Conservation (phyloP, 2,329 filamentous ascomycete species). For the Alternaria panax region DNA sequence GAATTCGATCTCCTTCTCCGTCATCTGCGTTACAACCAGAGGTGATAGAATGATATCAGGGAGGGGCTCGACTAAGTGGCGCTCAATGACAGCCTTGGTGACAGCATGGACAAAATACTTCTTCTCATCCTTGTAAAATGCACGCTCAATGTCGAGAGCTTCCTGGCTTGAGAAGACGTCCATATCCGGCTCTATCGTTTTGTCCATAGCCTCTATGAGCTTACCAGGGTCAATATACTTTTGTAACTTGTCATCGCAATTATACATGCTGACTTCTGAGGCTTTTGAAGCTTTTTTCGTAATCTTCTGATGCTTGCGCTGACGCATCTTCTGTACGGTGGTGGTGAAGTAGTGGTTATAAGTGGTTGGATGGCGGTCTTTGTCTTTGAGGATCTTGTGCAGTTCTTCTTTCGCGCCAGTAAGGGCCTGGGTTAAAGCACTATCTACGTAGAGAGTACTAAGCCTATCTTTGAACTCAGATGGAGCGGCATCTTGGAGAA, state of each 20-base stretch:
- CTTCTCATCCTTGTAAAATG: slow-evolving; percentile 51
- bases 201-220: slow-evolving; percentile 3
- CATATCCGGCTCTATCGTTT: slow-evolving; percentile 39
- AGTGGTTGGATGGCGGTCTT: slow-evolving; percentile 59
- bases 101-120: slow-evolving; percentile 49
- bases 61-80: slow-evolving; percentile 45
- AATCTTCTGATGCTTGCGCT: slow-evolving; percentile 20
- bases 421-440: slow-evolving; percentile 51
- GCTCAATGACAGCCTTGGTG: slow-evolving; percentile 50
- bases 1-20: slow-evolving; percentile 43
- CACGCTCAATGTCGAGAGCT: slow-evolving; percentile 47
- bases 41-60: slow-evolving; percentile 42
- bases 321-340: slow-evolving; percentile 29
- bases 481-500: slow-evolving; percentile 51
- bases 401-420: slow-evolving; percentile 50
- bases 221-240: background rate
- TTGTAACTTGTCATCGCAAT: background rate
- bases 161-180: slow-evolving; percentile 45
- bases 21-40: slow-evolving; percentile 37
- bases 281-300: background rate
- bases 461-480: slow-evolving; percentile 51
- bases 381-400: slow-evolving; percentile 57
- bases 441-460: slow-evolving; percentile 50
- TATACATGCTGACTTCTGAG: background rate
- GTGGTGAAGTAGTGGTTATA: slow-evolving; percentile 58